Evolutionary conservation across 345 rosid genomes (phyloP).

Genomic region (Nasturtium officinale): DNA sequence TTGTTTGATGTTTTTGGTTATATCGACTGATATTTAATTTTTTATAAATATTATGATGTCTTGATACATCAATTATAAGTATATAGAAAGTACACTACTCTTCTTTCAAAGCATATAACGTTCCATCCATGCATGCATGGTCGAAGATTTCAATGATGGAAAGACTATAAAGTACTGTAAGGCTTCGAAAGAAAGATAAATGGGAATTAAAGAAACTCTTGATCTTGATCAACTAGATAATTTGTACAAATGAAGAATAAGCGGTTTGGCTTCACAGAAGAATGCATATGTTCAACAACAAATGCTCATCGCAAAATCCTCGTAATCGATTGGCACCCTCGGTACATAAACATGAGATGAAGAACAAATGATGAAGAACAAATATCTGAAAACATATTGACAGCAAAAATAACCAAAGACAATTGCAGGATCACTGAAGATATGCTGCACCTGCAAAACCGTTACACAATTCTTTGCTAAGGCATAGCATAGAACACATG

Average conservation of each 20-base stretch:
- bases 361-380: constrained; percentile 14
- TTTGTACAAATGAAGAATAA: no score
- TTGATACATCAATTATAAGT: not conserved
- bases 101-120: not conserved
- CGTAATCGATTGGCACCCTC: not conserved
- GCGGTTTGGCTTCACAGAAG: no score
- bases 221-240: no score
- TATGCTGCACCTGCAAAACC: not conserved
- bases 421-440: not conserved
- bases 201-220: not conserved
- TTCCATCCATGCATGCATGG: no score
- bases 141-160: not conserved
- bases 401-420: not conserved
- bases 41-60: not conserved
- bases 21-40: not conserved
- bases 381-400: not conserved
- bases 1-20: constrained; percentile 21
- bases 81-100: not conserved
- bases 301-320: not conserved
- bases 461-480: not conserved
- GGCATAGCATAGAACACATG: not conserved
- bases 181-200: not conserved
- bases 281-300: no score
- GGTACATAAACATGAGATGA: not conserved
- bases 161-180: not conserved